Base-by-base conservation (phyloP, 257 asterid genomes). In the Solanum appendiculatum region DNA sequence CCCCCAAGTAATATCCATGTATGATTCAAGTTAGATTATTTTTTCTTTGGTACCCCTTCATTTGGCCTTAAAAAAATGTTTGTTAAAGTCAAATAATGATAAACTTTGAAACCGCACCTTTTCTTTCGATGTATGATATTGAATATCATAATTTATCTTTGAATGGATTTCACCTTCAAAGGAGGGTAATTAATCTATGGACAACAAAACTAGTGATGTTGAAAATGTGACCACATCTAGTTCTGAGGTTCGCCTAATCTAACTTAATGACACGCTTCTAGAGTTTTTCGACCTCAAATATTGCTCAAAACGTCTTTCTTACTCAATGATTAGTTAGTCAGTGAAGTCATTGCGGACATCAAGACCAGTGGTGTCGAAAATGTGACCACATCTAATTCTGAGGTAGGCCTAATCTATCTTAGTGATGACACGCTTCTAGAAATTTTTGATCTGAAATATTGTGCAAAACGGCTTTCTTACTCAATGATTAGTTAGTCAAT, bases 381-480 rank as follows among this genome's bases (percentile, higher is more conserved):
- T 33, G 39, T 27, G 39, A 66, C 74, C 37, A 66, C 74, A 27
- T 29, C 23, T 66, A 29, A 15, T 13, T 66, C 1, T 27, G 37
- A 29, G 74, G 7, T 66, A 27, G 37, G 37, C 37, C 74, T 66
- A 14, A 14, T 29, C 23, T 27, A 66, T 27, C 37, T 66, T 3
- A 66, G 1, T 18, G 63, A 29, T 16, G 9, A 6, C 74, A 14
- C 37, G 14, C 37, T 66, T 29, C 23, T 27, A 66, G 37, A 66
- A 15, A 0, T 0, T 2, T 1, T 13, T 3, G 15, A 29, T 16
- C 11, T 1, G 0, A 14, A 66, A 66, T 27, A 29, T 16, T 15
- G 2, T 0, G 0, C 23, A 66, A 29, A 66, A 66, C 0, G 23
- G 29, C 74, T 66, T 29, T 66, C 5, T 66, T 66, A 29, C 23